Conservation (phyloP, 2,329 filamentous ascomycete genomes). For the Phyllosticta citrichinensis region DNA sequence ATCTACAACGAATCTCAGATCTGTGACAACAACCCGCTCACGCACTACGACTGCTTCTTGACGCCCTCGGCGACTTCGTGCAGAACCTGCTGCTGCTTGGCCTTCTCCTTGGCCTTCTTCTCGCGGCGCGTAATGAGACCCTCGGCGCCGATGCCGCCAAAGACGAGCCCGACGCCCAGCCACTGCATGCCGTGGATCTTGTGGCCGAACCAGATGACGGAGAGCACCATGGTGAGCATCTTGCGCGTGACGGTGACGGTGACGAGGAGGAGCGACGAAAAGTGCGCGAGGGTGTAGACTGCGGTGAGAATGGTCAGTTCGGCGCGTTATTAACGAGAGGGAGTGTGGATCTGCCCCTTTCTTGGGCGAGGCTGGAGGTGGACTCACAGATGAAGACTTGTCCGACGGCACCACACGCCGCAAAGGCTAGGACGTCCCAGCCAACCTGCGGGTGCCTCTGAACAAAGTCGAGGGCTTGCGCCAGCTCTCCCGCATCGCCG, state of each 20-base stretch:
- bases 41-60: slow-evolving; percentile 14
- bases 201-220: slow-evolving; percentile 90
- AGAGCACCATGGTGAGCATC: slow-evolving; percentile 98
- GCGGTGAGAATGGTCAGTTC: not conserved
- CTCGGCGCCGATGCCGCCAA: slow-evolving; percentile 90
- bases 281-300: slow-evolving; percentile 83
- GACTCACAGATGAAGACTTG: slow-evolving; percentile 78
- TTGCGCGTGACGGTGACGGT: slow-evolving; percentile 96
- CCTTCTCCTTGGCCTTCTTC: slow-evolving; percentile 69
- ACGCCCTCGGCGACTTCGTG: slow-evolving; percentile 1
- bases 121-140: slow-evolving; percentile 69
- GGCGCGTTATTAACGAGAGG: too few species aligned
- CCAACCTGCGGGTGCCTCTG: slow-evolving; percentile 68
- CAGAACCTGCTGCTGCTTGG: slow-evolving; percentile 33
- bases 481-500: slow-evolving; percentile 57
- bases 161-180: slow-evolving; percentile 84
- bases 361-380: not conserved
- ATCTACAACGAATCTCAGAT: too few species aligned
- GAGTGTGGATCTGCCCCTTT: not conserved
- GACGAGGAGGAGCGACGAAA: slow-evolving; percentile 83
- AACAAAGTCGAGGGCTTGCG: slow-evolving; percentile 72
- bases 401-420: slow-evolving; percentile 79
- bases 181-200: slow-evolving; percentile 80
- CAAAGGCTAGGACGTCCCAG: slow-evolving; percentile 82
- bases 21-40: not conserved